Conservation (phyloP, 352 stramenopile species). For the Globisporangium okanoganense region DNA sequence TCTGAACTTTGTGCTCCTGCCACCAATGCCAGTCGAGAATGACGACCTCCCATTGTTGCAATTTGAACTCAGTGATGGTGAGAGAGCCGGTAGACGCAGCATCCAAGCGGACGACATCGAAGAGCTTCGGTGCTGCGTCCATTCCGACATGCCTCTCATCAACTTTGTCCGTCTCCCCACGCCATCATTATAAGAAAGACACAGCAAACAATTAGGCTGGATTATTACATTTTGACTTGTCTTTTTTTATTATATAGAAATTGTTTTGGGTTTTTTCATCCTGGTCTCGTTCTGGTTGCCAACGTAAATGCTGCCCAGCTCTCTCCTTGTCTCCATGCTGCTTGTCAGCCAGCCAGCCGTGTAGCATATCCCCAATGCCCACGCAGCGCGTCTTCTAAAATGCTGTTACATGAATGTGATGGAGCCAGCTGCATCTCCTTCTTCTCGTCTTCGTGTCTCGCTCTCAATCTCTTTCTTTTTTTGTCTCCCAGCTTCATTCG, state of each 20-base stretch:
- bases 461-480: background rate
- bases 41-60: background rate
- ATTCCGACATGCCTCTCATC: conserved; percentile 27
- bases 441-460: background rate
- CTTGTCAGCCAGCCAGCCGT: background rate
- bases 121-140: conserved; percentile 29
- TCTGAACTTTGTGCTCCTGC: conserved; percentile 15
- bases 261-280: background rate
- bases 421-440: background rate
- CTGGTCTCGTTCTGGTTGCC: background rate
- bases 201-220: background rate
- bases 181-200: background rate
- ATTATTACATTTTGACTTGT: background rate
- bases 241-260: conserved; percentile 8
- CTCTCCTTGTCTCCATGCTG: background rate
- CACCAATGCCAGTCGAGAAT: background rate
- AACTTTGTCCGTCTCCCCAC: conserved; percentile 8
- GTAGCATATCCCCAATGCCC: background rate
- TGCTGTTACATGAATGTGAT: background rate
- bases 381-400: conserved; percentile 6
- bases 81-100: background rate
- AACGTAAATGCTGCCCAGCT: too few relatives aligned
- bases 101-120: conserved; percentile 12
- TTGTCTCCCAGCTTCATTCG: background rate
- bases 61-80: background rate